Conservation (phyloP, 148 eudicot species). For the Fallopia convolvulus region DNA sequence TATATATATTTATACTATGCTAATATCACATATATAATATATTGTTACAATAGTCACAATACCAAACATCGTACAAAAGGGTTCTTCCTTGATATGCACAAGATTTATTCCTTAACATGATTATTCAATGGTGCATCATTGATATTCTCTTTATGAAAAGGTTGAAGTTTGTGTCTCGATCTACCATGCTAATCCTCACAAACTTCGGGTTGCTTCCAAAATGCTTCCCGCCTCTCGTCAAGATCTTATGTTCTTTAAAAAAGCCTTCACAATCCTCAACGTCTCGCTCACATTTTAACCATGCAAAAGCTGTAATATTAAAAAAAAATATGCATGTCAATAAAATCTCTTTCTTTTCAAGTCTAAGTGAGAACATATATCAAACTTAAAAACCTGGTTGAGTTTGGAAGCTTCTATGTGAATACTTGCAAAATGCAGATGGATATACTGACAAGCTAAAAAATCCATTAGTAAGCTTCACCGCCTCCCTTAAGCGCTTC, state of each 20-base stretch:
- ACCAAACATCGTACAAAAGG: too few relatives aligned
- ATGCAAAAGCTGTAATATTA: conserved; percentile 41
- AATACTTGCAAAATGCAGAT: conserved; percentile 47
- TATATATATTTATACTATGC: too few relatives aligned
- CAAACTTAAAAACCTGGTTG: conserved; percentile 48
- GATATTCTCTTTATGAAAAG: conserved; percentile 48
- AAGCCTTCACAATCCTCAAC: conserved; percentile 64
- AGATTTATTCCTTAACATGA: not conserved
- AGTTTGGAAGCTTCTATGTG: conserved; percentile 42
- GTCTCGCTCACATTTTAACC: conserved; percentile 72
- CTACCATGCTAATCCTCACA: conserved; percentile 73
- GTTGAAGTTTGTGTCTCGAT: conserved; percentile 41
- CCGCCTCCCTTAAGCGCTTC: conserved; percentile 61
- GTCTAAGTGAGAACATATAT: not conserved
- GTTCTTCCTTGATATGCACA: not conserved
- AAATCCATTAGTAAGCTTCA: conserved; percentile 22
- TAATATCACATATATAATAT: too few relatives aligned
- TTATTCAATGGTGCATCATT: not conserved
- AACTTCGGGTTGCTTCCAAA: conserved; percentile 58
- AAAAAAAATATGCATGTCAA: not conserved
- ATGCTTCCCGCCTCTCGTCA: conserved; percentile 70
- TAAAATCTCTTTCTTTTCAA: not conserved
- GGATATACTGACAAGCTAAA: conserved; percentile 67
- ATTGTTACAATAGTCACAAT: too few relatives aligned
- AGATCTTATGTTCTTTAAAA: conserved; percentile 46